Percentiles rank a stretch among this genome's conserved stretches.
These are phyloP conservation scores for Penicillium sp. DNA, from an alignment of 2,329 filamentous ascomycete species.

Conservation along the genomic window DNA sequence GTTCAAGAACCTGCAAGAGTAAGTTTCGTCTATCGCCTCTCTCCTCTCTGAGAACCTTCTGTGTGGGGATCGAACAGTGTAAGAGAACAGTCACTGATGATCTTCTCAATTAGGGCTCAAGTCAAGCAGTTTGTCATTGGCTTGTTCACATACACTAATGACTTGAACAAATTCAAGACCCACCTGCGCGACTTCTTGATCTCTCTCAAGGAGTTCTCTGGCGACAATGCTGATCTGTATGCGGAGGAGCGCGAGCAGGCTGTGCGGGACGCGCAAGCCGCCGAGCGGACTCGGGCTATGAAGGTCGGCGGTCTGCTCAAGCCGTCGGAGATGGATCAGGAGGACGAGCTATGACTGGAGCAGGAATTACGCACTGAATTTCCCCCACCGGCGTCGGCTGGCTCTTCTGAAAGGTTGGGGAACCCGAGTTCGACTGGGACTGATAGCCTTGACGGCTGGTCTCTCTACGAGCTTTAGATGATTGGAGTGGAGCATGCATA, in stretches of 20 bases:
- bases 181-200: conserved; percentile 96
- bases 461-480: conserved; percentile 62
- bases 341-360: conserved; percentile 81
- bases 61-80: not conserved
- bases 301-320: conserved; percentile 96
- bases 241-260: conserved; percentile 93
- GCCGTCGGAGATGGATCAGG: conserved; percentile 89
- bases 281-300: conserved; percentile 86
- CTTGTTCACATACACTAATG: conserved; percentile 82
- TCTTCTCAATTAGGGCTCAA: conserved; percentile 65
- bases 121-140: conserved; percentile 88
- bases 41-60: not conserved
- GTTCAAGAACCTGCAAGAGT: conserved; percentile 91
- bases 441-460: conserved; percentile 63
- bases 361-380: conserved; percentile 67
- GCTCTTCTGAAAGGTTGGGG: conserved; percentile 23
- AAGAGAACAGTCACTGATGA: conserved; percentile 32
- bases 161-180: conserved; percentile 92
- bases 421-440: conserved; percentile 24
- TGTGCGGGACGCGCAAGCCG: conserved; percentile 78
- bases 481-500: conserved; percentile 3
- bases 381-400: conserved; percentile 44
- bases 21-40: conserved; percentile 46
- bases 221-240: conserved; percentile 92
- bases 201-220: conserved; percentile 93